phyloP scores from a whole-genome alignment of 441 rosid species.

The Corymbia citriodora region DNA sequence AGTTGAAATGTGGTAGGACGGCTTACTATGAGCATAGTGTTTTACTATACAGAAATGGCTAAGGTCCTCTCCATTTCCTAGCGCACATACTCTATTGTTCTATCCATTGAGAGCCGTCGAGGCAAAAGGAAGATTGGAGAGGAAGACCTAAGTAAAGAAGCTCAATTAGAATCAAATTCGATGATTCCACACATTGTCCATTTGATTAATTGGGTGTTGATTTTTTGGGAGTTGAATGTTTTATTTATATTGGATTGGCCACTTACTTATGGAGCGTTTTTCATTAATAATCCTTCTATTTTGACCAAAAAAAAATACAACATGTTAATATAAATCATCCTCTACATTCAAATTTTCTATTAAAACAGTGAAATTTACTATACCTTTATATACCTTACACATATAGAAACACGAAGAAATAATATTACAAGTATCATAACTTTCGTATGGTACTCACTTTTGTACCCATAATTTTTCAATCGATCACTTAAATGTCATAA shows the following conservation, averaged over 20 bases:
- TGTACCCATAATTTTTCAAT: neutral
- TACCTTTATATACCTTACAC: neutral
- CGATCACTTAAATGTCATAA: neutral
- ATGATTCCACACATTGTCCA: neutral
- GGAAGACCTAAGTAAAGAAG: neutral
- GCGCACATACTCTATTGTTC: neutral
- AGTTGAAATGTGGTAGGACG: neutral
- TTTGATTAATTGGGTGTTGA: neutral
- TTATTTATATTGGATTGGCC: neutral
- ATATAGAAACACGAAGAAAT: neutral
- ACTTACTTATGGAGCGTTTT: neutral
- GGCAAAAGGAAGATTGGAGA: neutral
- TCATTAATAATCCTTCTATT: neutral
- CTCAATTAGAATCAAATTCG: neutral
- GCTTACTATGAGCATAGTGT: neutral
- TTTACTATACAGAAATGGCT: neutral
- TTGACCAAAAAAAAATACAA: neutral
- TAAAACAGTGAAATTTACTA: neutral
- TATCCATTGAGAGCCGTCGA: neutral
- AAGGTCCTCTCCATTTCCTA: neutral
- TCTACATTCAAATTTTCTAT: neutral
- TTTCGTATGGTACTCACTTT: accelerated
- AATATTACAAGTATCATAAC: too few relatives aligned
- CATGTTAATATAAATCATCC: neutral
- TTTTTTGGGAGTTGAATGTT: neutral